Base-by-base conservation (phyloP, 805 yeast genomes). In the Suhomyces vadensis region DNA sequence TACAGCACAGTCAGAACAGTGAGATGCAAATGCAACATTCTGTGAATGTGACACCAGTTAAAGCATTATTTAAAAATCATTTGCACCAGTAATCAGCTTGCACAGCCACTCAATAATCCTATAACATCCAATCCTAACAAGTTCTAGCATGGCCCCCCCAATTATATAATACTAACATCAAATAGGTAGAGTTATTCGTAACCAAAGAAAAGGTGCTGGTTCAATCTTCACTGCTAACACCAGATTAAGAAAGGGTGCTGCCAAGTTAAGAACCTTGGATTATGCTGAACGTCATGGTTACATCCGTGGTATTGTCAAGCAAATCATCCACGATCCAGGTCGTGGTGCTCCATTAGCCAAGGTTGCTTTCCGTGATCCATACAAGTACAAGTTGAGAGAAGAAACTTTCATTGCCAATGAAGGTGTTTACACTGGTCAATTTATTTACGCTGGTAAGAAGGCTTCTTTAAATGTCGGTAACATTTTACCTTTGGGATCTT, bases 201-300 rank as follows among this genome's bases (percentile, higher is more conserved):
- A 94, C 86, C 99, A 94, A 86, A 91, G 99, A 90, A 94, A 94
- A 83, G 98, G 98, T 87, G 96, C 97, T 78, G 98, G 99, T 75
- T 92, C 98, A 71, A 90, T 94, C 85, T 94, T 94, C 90, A 86
- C 95, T 75, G 85, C 99, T 71, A 96, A 92, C 94, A 92, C 98
- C 84, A 92, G 98, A 81, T 88, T 94, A 78, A 90, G 99, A 87
- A 88, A 94, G 82, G 99, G 99, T 77, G 98, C 99, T 75, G 99
- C 99, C 74, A 92, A 92, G 88, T 85, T 92, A 77, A 89, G 99
- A 86, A 87, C 96, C 74, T 85, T 92, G 75, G 98, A 94, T 79
- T 92, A 83, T 70, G 95, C 98, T 77, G 99, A 94, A 83, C 92
- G 96, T 76, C 97, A 92, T 78, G 99, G 99, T 73, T 94, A 94